Conservation (phyloP, 495 filamentous ascomycete species). For the Pseudoneurospora amorphoporcata region DNA sequence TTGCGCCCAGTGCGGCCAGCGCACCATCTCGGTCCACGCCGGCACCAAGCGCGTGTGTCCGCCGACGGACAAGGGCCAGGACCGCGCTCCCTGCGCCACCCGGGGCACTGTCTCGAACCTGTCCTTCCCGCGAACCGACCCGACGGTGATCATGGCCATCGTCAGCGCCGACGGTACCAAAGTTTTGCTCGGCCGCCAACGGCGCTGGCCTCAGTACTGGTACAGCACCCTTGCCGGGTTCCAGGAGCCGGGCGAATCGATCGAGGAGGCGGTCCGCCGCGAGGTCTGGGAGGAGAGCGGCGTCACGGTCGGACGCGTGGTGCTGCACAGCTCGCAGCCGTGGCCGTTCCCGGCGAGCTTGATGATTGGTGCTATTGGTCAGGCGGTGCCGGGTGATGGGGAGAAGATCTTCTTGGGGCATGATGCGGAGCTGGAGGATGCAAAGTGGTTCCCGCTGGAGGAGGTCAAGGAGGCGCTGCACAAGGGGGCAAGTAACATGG, state of each 20-base stretch:
- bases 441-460: conserved; percentile 70
- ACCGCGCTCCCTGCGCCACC: conserved; percentile 65
- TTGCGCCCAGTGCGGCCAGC: conserved; percentile 78
- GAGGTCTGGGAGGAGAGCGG: conserved; percentile 97
- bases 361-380: conserved; percentile 91
- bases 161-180: conserved; percentile 62
- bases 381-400: conserved; percentile 63
- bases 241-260: conserved; percentile 85
- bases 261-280: conserved; percentile 88
- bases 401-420: conserved; percentile 76
- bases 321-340: conserved; percentile 88
- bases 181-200: conserved; percentile 75
- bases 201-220: conserved; percentile 74
- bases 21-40: conserved; percentile 74
- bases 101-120: conserved; percentile 69
- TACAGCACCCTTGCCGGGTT: conserved; percentile 91
- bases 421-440: conserved; percentile 85
- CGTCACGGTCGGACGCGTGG: conserved; percentile 71
- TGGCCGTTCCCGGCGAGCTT: conserved; percentile 58
- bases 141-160: conserved; percentile 90
- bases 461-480: conserved; percentile 56
- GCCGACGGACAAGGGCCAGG: conserved; percentile 52
- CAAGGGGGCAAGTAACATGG: conserved; percentile 53
- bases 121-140: conserved; percentile 87
- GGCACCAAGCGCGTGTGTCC: conserved; percentile 90